A percentile compares a stretch with the other conserved stretches of the same genome.
These are phyloP conservation scores for Brassica balearica DNA, from an alignment of 441 rosid genomes.

Conservation along the genomic window DNA sequence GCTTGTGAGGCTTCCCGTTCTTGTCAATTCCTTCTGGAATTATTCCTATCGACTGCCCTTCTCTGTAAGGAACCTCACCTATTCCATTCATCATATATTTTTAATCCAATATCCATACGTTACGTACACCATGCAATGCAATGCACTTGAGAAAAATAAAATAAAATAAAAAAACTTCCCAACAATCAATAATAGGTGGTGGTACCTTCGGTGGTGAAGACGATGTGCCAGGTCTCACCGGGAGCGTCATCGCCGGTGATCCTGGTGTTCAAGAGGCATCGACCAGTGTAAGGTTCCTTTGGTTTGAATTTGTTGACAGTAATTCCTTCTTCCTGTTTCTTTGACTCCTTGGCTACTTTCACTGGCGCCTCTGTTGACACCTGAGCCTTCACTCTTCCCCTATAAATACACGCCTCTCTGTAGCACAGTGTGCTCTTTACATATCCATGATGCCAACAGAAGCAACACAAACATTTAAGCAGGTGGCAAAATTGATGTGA, in stretches of 20 bases:
- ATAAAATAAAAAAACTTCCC: background rate
- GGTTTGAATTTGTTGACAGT: constrained; percentile 90
- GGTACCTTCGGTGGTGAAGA: constrained; percentile 89
- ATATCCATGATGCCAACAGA: no score
- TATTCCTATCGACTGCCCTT: constrained; percentile 94
- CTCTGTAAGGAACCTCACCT: constrained; percentile 97
- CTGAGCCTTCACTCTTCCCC: constrained; percentile 80
- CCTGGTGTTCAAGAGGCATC: constrained; percentile 90
- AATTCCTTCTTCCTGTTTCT: constrained; percentile 86
- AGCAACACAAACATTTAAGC: no score
- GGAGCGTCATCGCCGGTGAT: constrained; percentile 98
- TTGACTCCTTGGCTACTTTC: constrained; percentile 73
- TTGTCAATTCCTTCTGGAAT: constrained; percentile 90
- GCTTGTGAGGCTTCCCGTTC: constrained; percentile 96
- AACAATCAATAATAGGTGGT: background rate
- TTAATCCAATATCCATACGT: background rate
- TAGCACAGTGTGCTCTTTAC: constrained; percentile 57
- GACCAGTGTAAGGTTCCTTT: constrained; percentile 79
- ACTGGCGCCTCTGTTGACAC: constrained; percentile 90
- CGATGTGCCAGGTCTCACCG: constrained; percentile 98
- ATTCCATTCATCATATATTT: constrained; percentile 10
- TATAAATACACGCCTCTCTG: constrained; percentile 50
- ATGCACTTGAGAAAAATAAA: background rate
- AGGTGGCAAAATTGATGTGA: no score
- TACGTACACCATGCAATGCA: background rate